Evolutionary conservation across 2,329 filamentous ascomycete species (phyloP).

Genomic region (Dendryphion nanum): DNA sequence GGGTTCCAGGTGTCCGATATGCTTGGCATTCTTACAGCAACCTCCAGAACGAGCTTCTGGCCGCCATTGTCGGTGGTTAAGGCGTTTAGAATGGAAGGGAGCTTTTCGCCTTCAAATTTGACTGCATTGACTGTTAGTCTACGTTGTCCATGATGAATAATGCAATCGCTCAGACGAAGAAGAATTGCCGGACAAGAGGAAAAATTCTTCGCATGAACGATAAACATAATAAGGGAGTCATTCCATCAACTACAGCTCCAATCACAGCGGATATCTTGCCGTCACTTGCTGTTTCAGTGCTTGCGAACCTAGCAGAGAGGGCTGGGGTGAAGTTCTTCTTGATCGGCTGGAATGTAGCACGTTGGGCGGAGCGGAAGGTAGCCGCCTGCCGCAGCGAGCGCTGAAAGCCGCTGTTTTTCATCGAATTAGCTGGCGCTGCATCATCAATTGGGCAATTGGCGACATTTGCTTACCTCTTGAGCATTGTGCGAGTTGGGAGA

Average conservation of each 20-base stretch:
- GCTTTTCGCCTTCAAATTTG: constrained; percentile 93
- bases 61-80: constrained; percentile 87
- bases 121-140: constrained; percentile 38
- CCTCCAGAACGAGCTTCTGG: constrained; percentile 93
- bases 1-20: constrained; percentile 17
- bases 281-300: constrained; percentile 54
- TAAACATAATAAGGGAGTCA: constrained; percentile 40
- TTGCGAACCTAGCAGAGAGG: constrained; percentile 61
- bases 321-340: constrained; percentile 59
- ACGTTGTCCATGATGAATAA: no score
- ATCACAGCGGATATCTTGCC: constrained; percentile 81
- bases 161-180: no score
- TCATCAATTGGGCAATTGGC: constrained; percentile 37
- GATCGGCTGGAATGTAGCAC: constrained; percentile 55
- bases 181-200: no score
- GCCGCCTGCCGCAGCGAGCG: constrained; percentile 59
- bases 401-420: constrained; percentile 60
- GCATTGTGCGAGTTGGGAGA: constrained; percentile 55
- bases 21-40: constrained; percentile 68
- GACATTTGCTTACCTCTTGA: constrained; percentile 56
- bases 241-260: constrained; percentile 92
- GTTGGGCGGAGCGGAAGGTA: constrained; percentile 51
- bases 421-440: constrained; percentile 39
- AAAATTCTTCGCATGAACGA: no score
- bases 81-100: constrained; percentile 97